Base-by-base conservation (phyloP, 208 protist species). In the Trypanosomatidae sp. region DNA sequence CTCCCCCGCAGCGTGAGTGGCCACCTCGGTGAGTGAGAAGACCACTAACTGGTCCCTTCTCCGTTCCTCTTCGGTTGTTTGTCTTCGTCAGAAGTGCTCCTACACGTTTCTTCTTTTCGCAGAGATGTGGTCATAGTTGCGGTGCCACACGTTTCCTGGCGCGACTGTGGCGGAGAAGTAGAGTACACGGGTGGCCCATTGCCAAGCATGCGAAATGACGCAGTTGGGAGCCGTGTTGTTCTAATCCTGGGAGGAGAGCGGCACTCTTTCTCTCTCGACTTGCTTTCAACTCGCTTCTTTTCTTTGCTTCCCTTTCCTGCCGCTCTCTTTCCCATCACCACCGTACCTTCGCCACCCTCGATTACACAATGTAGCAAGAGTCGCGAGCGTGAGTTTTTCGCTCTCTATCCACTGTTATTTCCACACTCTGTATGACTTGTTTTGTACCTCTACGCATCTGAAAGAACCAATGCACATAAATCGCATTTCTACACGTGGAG, bases 391-490 rank as follows among this genome's bases (percentile, higher is more conserved):
- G 62, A n/a, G 3, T 66, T 39, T 36, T 68, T 15, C 3, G 36
- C 44, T 52, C 19, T 8, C 5, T 33, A 4, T 68, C 17, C 22
- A 52, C 62, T 33, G 44, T 33, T 68, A 44, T 44, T 50, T 39
- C 59, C 59, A 46, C 36, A 46, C 36, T 46, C 59, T 65, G 59
- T 65, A 43, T 65, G 39, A 65, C 22, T 43, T 65, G 59, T 53
- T 52, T 3, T 41, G 25, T 25, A 68, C 39, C 0, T 22, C 17
- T 8, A 36, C 22, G 25, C 10, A 25, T 25, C 25, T 17, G 28
- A 33, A 59, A 36, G 10, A 59, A 36, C 25, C 25, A 59, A 46
- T 47, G 59, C 59, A 25, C 39, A 30, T 39, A 47, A 65, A 25
- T 44, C 8, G 2, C 39, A 13, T 17, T 47, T 46, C 33, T 30